phyloP scores from a whole-genome alignment of 257 asterid genomes.

The Verbascum thapsus region DNA sequence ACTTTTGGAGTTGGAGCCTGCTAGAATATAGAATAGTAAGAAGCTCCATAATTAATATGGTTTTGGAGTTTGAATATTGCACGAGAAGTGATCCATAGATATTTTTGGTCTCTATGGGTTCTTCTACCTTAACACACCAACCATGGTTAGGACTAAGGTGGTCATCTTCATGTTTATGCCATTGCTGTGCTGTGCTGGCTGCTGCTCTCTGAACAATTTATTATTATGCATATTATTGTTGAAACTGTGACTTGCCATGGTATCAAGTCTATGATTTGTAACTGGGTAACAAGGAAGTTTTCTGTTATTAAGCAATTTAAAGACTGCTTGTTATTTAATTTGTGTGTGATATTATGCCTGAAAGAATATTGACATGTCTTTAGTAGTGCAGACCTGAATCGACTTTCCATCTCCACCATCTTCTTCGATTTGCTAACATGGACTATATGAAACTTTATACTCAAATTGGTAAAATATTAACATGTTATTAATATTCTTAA shows the following conservation, averaged over 20 bases:
- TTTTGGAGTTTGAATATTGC: slow-evolving; percentile 62
- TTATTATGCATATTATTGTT: too few relatives aligned
- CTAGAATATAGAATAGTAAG: slow-evolving; percentile 31
- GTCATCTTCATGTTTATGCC: slow-evolving; percentile 39
- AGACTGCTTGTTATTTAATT: too few relatives aligned
- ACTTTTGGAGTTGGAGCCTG: slow-evolving; percentile 54
- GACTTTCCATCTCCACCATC: too few relatives aligned
- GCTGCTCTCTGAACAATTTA: not conserved
- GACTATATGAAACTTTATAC: too few relatives aligned
- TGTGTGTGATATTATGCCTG: not conserved
- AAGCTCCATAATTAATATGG: slow-evolving; percentile 59
- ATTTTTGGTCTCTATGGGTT: slow-evolving; percentile 63
- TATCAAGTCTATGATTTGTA: too few relatives aligned
- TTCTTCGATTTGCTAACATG: too few relatives aligned
- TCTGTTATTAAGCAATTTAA: too few relatives aligned
- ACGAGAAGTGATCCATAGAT: slow-evolving; percentile 56
- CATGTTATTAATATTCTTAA: too few relatives aligned
- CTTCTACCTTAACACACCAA: slow-evolving; percentile 56
- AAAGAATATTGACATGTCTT: slow-evolving; percentile 1
- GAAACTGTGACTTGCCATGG: too few relatives aligned
- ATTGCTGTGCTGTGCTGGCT: too few relatives aligned
- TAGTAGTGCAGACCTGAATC: not conserved
- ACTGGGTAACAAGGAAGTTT: too few relatives aligned
- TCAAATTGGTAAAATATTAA: too few relatives aligned
- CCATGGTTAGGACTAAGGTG: slow-evolving; percentile 95